Evolutionary conservation across 805 yeast genomes (phyloP).

Genomic region (Myxozyma kluyveri): DNA sequence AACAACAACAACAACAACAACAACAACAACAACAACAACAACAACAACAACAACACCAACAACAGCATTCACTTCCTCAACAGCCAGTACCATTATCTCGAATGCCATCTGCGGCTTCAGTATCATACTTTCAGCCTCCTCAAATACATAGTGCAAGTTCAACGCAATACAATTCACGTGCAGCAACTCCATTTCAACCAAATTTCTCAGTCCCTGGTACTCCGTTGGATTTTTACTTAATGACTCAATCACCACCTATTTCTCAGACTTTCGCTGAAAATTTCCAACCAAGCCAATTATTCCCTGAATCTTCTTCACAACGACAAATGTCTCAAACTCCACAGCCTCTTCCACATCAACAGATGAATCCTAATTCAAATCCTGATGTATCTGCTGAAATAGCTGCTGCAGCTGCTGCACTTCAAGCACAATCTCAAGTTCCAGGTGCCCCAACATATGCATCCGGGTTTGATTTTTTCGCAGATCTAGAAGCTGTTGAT

Average conservation of each 20-base stretch:
- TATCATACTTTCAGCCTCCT: background rate
- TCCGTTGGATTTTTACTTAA: conserved; percentile 37
- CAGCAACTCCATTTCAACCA: conserved; percentile 14
- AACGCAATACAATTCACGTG: background rate
- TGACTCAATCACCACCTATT: conserved; percentile 35
- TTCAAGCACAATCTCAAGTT: background rate
- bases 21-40: background rate
- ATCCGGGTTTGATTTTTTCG: conserved; percentile 8
- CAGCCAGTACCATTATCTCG: conserved; percentile 4
- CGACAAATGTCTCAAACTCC: too few species aligned
- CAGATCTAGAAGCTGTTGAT: conserved; percentile 10
- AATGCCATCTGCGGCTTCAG: background rate
- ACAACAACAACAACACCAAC: background rate
- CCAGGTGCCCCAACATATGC: background rate
- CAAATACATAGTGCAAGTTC: background rate
- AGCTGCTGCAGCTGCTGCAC: conserved; percentile 3
- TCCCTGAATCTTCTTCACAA: conserved; percentile 41
- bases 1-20: background rate
- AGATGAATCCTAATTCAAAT: background rate
- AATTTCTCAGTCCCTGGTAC: conserved; percentile 27
- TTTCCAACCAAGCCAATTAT: conserved; percentile 57
- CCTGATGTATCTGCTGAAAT: conserved; percentile 3
- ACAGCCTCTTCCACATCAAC: background rate
- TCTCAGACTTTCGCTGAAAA: conserved; percentile 45
- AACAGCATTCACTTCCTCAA: background rate